phyloP scores from a whole-genome alignment of 768 basidiomycete species.

The Leucosporidium scottii region DNA sequence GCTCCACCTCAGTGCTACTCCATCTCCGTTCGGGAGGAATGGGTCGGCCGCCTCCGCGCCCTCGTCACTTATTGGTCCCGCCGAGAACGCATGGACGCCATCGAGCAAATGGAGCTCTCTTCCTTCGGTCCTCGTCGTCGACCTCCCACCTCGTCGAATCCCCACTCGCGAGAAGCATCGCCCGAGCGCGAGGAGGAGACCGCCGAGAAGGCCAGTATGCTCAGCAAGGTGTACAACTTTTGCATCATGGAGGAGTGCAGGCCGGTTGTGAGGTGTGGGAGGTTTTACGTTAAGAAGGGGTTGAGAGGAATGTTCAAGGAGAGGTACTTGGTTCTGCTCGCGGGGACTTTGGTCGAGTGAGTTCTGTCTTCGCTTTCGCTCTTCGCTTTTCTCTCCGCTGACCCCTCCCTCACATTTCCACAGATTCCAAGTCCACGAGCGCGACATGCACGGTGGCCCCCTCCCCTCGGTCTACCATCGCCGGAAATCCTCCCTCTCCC shows the following conservation, averaged over 20 bases:
- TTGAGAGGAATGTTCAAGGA: constrained; percentile 73
- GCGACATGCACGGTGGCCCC: constrained; percentile 47
- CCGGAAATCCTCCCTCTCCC: constrained; percentile 52
- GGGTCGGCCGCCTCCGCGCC: constrained; percentile 68
- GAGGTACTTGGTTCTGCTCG: constrained; percentile 63
- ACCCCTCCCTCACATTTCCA: background rate
- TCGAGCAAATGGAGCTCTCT: constrained; percentile 66
- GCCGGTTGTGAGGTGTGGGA: constrained; percentile 64
- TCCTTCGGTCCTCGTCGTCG: constrained; percentile 34
- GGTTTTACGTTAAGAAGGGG: constrained; percentile 64
- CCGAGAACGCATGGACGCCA: constrained; percentile 66
- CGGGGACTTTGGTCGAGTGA: constrained; percentile 68
- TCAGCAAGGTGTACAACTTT: constrained; percentile 73
- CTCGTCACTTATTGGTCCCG: constrained; percentile 72
- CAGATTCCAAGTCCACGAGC: constrained; percentile 14
- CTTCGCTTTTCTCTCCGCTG: background rate
- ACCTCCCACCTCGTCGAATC: constrained; percentile 2
- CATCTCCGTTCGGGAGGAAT: constrained; percentile 61
- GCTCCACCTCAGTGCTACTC: constrained; percentile 40
- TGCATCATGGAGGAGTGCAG: constrained; percentile 74
- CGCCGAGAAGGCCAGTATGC: constrained; percentile 49
- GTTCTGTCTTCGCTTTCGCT: constrained; percentile 44
- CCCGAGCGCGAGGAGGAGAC: background rate
- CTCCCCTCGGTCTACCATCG: constrained; percentile 51
- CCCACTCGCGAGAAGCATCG: background rate